phyloP scores from a whole-genome alignment of 257 asterid species.

The Nicotiana paniculata region DNA sequence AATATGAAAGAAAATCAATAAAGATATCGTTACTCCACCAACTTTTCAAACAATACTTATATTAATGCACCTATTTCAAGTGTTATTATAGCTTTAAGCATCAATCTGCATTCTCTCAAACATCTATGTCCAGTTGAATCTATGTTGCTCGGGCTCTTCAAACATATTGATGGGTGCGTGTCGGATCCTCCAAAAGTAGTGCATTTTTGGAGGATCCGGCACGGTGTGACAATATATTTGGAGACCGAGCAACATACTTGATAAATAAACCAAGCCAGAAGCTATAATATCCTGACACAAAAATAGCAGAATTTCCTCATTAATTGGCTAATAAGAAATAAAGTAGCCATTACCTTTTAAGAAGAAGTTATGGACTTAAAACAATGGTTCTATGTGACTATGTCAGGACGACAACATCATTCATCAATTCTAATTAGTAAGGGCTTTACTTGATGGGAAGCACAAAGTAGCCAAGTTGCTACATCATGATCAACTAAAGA shows the following conservation, averaged over 20 bases:
- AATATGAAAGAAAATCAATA: not conserved
- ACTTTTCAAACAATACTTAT: not conserved
- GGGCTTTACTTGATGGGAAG: not conserved
- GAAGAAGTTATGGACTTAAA: not conserved
- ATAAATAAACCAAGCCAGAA: not conserved
- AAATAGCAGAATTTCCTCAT: not conserved
- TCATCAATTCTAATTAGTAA: not conserved
- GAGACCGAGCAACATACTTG: too few species aligned
- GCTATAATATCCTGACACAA: not conserved
- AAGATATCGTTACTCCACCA: not conserved
- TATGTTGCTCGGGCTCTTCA: too few species aligned
- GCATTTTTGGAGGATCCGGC: too few species aligned
- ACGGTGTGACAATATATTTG: too few species aligned
- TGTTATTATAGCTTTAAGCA: not conserved
- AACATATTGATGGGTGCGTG: too few species aligned
- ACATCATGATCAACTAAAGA: not conserved
- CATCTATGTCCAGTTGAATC: not conserved
- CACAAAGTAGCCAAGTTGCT: not conserved
- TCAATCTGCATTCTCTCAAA: not conserved
- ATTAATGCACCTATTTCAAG: not conserved
- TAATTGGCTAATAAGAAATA: not conserved
- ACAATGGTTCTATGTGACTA: not conserved
- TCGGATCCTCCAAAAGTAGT: too few species aligned
- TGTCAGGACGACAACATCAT: not conserved
- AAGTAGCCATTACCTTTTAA: not conserved